Base-by-base conservation (phyloP, 495 filamentous ascomycete genomes). In the Talaromyces proteolyticus region DNA sequence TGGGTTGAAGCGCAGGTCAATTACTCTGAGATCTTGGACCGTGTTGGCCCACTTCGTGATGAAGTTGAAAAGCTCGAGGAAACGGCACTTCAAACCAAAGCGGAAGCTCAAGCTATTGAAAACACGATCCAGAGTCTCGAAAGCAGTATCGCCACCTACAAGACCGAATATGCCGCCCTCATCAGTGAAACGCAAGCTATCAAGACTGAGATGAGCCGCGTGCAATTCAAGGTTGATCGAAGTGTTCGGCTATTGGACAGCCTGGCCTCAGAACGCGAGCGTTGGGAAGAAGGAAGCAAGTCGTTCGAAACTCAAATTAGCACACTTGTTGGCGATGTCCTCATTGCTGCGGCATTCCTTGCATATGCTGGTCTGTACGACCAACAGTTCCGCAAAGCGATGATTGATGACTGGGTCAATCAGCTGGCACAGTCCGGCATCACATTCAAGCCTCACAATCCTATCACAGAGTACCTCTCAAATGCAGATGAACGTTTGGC, bases 291-390 rank as follows among this genome's bases (percentile, higher is more conserved):
- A 53, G 89, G 91, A 47, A 97, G 94, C 80, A 93, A 84, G 70
- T 96, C 91, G 1, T 99, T 99, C 64, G 90, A 96, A 64, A 93
- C 89, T 8, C 93, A 99, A 65, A 96, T 99, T 62, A 84, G 86
- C 68, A 99, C 93, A 2, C 84, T 99, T 42, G 88, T 97, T 41
- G 93, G 93, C 36, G 93, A 99, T 60, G 90, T 96, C 26, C 72
- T 99, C 54, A 84, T 97, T 29, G 93, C 94, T 3, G 89, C 93
- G 3, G 93, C 92, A 14, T 97, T 97, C 77, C 74, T 99, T 49
- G 93, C 93, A n/a, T 99, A 99, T 68, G 87, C 87, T 62, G 93
- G 93, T 69, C 86, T 95, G 48, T 99, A 95, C 57, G 93, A 99
- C 62, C 93, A 99, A 63, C 91, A 93, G 56, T 95, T 95, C 80